Percentiles rank a stretch among this genome's conserved stretches.
Evolutionary conservation across 495 filamentous ascomycete species (phyloP).

Genomic region (Neurospora tetrasperma): DNA sequence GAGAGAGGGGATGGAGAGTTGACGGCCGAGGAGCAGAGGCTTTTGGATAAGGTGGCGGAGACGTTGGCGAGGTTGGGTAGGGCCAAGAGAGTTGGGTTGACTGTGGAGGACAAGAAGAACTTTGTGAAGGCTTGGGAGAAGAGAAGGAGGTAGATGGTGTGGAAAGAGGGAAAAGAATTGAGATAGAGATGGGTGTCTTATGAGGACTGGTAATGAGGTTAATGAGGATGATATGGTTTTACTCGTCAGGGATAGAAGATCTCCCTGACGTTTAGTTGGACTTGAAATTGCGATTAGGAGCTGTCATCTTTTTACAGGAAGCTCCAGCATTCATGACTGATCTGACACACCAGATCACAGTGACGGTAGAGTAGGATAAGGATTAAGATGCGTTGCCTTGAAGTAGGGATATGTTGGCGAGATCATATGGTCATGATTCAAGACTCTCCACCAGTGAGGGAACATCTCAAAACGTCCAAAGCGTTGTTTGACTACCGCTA

Average conservation of each 20-base stretch:
- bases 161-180: too few species aligned
- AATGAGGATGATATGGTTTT: not conserved
- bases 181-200: not conserved
- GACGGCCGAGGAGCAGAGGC: constrained; percentile 45
- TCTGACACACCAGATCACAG: too few species aligned
- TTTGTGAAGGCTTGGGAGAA: constrained; percentile 58
- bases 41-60: constrained; percentile 70
- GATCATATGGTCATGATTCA: too few species aligned
- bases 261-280: not conserved
- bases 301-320: not conserved
- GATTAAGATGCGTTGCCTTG: too few species aligned
- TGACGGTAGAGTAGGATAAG: too few species aligned
- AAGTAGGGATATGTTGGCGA: too few species aligned
- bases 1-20: constrained; percentile 29
- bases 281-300: not conserved
- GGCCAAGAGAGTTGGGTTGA: constrained; percentile 82
- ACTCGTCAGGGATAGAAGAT: too few species aligned
- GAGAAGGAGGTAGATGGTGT: constrained; percentile 12
- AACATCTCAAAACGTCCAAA: too few species aligned
- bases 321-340: not conserved
- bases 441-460: too few species aligned
- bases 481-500: too few species aligned
- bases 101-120: constrained; percentile 67
- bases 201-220: not conserved
- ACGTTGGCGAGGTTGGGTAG: constrained; percentile 79